Evolutionary conservation across 768 basidiomycete species (phyloP).

Genomic region (Kwoniella bestiolae): DNA sequence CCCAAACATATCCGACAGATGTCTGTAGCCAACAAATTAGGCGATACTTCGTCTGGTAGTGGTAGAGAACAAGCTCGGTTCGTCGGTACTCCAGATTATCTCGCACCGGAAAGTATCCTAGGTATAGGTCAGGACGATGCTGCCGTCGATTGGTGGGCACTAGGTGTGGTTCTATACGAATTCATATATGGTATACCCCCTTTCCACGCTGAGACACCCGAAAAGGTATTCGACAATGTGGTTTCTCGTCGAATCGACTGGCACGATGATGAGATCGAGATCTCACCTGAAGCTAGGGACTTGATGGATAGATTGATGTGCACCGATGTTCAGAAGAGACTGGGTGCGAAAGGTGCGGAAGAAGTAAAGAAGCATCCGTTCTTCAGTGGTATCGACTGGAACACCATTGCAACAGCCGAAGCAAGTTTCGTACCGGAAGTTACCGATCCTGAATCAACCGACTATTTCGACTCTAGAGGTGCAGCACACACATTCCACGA

Average conservation of each 20-base stretch:
- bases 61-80: slow-evolving; percentile 83
- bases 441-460: slow-evolving; percentile 96
- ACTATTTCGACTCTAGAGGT: slow-evolving; percentile 97
- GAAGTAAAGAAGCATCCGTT: slow-evolving; percentile 93
- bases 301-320: slow-evolving; percentile 87
- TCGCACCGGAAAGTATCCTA: slow-evolving; percentile 77
- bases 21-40: slow-evolving; percentile 29
- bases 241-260: slow-evolving; percentile 91
- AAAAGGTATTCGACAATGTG: slow-evolving; percentile 98
- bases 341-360: slow-evolving; percentile 83
- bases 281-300: slow-evolving; percentile 79
- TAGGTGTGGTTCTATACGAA: slow-evolving; percentile 97
- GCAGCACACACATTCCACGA: slow-evolving; percentile 92
- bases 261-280: slow-evolving; percentile 84
- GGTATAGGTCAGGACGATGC: slow-evolving; percentile 93
- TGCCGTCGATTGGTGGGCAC: slow-evolving; percentile 99
- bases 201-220: slow-evolving; percentile 95
- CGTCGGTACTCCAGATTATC: slow-evolving; percentile 96
- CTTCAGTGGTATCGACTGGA: slow-evolving; percentile 90
- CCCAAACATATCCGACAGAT: slow-evolving; percentile 39
- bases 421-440: slow-evolving; percentile 95
- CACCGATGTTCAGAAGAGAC: slow-evolving; percentile 73
- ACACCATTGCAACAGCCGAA: slow-evolving; percentile 81
- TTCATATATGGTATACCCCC: slow-evolving; percentile 96
- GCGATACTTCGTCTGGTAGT: slow-evolving; percentile 60